A percentile compares a stretch with the other conserved stretches of the same genome.
Evolutionary conservation across 2,329 filamentous ascomycete species (phyloP).

Genomic region (Phialemoniopsis sp.): DNA sequence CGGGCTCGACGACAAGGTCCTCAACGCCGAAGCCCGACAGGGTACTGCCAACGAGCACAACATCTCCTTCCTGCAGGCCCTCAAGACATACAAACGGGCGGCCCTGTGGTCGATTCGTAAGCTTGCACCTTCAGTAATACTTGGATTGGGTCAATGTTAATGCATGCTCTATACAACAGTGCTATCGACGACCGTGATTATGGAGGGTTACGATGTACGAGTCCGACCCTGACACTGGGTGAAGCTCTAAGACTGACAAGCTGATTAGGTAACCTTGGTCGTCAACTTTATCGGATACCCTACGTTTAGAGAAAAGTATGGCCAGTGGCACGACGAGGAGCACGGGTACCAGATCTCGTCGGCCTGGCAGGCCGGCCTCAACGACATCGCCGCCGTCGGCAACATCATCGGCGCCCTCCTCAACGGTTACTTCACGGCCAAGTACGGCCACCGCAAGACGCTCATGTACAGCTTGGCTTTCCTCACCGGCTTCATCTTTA

Average conservation of each 20-base stretch:
- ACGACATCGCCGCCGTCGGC: slow-evolving; percentile 25
- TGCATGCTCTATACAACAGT: too few species aligned
- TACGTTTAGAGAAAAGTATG: slow-evolving; percentile 33
- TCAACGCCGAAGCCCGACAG: slow-evolving; percentile 29
- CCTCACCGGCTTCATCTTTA: slow-evolving; percentile 39
- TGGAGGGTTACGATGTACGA: slow-evolving; percentile 42
- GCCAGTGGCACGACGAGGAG: slow-evolving; percentile 23
- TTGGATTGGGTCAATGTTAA: too few species aligned
- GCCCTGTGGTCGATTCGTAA: slow-evolving; percentile 33
- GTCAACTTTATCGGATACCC: slow-evolving; percentile 40
- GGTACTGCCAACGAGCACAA: slow-evolving; percentile 30
- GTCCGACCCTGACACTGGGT: too few species aligned
- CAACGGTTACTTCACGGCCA: slow-evolving; percentile 35
- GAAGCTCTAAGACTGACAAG: too few species aligned
- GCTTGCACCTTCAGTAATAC: slow-evolving; percentile 4
- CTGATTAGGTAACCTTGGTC: slow-evolving; percentile 29
- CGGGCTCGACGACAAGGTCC: slow-evolving; percentile 28
- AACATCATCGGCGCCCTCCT: slow-evolving; percentile 31
- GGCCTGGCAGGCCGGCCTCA: slow-evolving; percentile 47
- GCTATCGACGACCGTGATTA: slow-evolving; percentile 26
- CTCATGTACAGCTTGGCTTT: slow-evolving; percentile 35
- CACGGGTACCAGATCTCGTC: slow-evolving; percentile 41
- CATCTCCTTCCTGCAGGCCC: slow-evolving; percentile 23
- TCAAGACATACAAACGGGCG: slow-evolving; percentile 34
- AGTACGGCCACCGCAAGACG: slow-evolving; percentile 37